phyloP scores from a whole-genome alignment of 805 yeast species.

The Lachancea dasiensis region DNA sequence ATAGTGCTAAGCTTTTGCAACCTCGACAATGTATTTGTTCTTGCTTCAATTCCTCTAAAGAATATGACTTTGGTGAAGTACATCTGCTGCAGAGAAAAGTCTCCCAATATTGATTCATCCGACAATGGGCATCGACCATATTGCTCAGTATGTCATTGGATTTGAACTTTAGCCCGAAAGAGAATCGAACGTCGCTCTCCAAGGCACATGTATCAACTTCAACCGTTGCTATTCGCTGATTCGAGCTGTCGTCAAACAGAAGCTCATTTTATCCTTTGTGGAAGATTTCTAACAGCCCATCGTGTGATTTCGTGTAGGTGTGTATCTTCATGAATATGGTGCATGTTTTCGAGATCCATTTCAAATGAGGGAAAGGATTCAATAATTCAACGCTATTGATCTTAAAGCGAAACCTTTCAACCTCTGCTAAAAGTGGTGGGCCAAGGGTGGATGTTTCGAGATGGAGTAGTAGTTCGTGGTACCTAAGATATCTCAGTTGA shows the following conservation, averaged over 20 bases:
- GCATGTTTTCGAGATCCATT: constrained; percentile 4
- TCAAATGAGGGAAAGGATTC: constrained; percentile 16
- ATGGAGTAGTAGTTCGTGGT: constrained; percentile 38
- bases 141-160: constrained; percentile 15
- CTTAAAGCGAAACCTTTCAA: constrained; percentile 13
- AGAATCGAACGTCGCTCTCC: constrained; percentile 22
- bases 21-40: constrained; percentile 16
- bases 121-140: constrained; percentile 29
- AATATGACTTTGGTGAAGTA: constrained; percentile 11
- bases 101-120: constrained; percentile 44
- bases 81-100: constrained; percentile 20
- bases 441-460: constrained; percentile 12
- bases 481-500: constrained; percentile 61
- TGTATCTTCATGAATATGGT: constrained; percentile 16
- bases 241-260: not conserved
- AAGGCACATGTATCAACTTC: constrained; percentile 4
- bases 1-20: constrained; percentile 8
- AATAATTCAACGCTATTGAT: constrained; percentile 15
- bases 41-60: constrained; percentile 13
- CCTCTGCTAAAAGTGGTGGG: constrained; percentile 9
- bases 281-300: constrained; percentile 12
- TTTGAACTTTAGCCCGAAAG: constrained; percentile 19
- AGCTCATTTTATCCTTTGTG: not conserved
- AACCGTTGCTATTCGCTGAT: constrained; percentile 1
- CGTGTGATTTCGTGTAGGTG: constrained; percentile 15